Evolutionary conservation across 352 stramenopile genomes (phyloP).

Genomic region (Globisporangium uncinulatum): DNA sequence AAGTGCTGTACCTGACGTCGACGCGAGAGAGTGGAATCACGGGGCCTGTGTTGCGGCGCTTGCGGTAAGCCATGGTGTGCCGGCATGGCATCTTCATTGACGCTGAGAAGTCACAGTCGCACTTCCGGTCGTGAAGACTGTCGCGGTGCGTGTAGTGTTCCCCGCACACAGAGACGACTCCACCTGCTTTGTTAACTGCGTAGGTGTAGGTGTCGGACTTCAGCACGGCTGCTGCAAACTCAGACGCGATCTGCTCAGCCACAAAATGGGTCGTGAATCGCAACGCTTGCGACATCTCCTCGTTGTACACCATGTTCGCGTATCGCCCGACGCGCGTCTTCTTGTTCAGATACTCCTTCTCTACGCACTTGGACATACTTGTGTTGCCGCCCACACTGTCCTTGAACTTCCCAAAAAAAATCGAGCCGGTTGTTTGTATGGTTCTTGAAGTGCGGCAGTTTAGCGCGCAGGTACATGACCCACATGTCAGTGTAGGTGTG

Average conservation of each 20-base stretch:
- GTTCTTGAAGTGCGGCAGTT: slow-evolving; percentile 15
- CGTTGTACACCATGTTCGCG: slow-evolving; percentile 14
- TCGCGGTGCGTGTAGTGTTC: too few species aligned
- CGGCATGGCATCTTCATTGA: too few species aligned
- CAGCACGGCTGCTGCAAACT: background rate
- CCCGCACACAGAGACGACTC: too few species aligned
- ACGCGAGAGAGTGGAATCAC: too few species aligned
- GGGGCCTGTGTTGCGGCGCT: too few species aligned
- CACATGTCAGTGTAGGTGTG: slow-evolving; percentile 20
- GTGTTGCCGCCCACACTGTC: background rate
- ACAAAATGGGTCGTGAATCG: slow-evolving; percentile 17
- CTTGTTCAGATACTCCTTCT: slow-evolving; percentile 14
- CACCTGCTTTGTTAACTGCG: background rate
- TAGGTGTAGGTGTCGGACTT: background rate
- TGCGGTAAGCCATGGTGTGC: too few species aligned
- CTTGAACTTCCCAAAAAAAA: slow-evolving; percentile 13
- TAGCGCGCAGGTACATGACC: slow-evolving; percentile 10
- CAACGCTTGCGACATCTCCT: slow-evolving; percentile 18
- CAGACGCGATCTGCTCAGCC: slow-evolving; percentile 3
- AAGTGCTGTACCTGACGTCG: too few species aligned
- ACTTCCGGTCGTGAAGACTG: too few species aligned
- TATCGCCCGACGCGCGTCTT: background rate
- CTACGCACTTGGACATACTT: slow-evolving; percentile 10
- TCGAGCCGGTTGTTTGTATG: slow-evolving; percentile 19
- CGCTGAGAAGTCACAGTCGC: too few species aligned